Evolutionary conservation across 108 stramenopile genomes (phyloP), one percentile per base, ranked within the genome.

Genomic region (Cyclotella kingstonii): DNA sequence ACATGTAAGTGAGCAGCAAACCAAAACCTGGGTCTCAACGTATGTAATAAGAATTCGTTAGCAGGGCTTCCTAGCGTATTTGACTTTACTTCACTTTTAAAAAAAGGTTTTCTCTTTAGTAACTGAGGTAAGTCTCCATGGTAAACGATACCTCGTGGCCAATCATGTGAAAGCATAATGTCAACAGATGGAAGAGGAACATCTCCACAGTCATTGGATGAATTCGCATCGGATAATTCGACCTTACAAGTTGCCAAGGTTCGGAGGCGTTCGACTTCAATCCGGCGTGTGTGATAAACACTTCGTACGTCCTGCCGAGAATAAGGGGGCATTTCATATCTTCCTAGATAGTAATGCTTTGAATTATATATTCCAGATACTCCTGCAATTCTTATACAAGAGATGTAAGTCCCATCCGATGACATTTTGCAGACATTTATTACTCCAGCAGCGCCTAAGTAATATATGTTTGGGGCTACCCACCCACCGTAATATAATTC

Each of bases 391-490:
- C 99, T 85, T 8, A 98, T 40, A 91, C 21, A 82, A 61, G 44
- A 94, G 81, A 17, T 31, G n/a, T 4, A 48, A 43, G 43, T 43
- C 2, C n/a, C 31, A 21, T 22, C 41, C 18, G 46, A 18, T 22
- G 58, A 34, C 27, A 6, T 45, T 31, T 75, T 75, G 66, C 66
- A 67, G 5, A 75, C 0, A 33, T 75, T 75, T 19, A 99, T 79
- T 5, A 94, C 86, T 0, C 97, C 96, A 1, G 96, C 91, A 10
- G 85, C 85, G 10, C 94, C 99, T 26, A 99, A 33, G 67, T 95
- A 99, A 74, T 96, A 99, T 26, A 99, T 98, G 41, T 98, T 98
- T 2, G 98, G 97, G 6, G 99, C 99, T 1, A 95, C 94, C 94
- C 95, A 99, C 3, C 99, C 99, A 7, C 99, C 99, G 68, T 98